A percentile compares a stretch with the other conserved stretches of the same genome.
phyloP scores from a whole-genome alignment of 116 monocot species.

The Cymodocea nodosa region DNA sequence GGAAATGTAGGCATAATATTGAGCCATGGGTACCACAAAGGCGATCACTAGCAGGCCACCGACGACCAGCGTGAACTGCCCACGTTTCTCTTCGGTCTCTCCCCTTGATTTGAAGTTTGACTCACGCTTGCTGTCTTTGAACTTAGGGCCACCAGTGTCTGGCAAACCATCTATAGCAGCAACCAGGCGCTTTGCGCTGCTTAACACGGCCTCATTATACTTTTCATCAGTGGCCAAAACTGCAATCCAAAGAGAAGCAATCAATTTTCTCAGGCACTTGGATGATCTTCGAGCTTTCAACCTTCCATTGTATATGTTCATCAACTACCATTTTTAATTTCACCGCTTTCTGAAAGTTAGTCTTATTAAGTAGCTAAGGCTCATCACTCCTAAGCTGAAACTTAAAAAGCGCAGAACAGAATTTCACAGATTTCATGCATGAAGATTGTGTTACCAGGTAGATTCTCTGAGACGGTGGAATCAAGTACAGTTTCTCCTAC shows the following conservation, averaged over 20 bases:
- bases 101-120: conserved; percentile 87
- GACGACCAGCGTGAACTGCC: conserved; percentile 88
- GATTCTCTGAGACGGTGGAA: conserved; percentile 86
- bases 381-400: no score
- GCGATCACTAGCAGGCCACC: conserved; percentile 88
- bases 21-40: conserved; percentile 99
- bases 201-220: conserved; percentile 83
- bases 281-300: no score
- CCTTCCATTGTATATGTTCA: no score
- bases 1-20: conserved; percentile 90
- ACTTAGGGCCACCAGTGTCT: conserved; percentile 71
- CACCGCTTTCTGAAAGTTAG: no score
- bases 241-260: conserved; percentile 15
- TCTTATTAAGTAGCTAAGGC: no score
- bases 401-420: no score
- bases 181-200: conserved; percentile 70
- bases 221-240: conserved; percentile 97
- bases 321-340: no score
- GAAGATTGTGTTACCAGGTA: conserved; percentile 53
- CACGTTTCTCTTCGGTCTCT: conserved; percentile 90
- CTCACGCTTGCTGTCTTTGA: conserved; percentile 88
- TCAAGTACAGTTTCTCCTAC: conserved; percentile 76
- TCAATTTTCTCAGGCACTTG: not conserved
- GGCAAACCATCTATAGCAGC: conserved; percentile 94
- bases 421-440: no score